Conservation (phyloP, 1,284 basidiomycete genomes). For the Sanghuangporus sanghuang region DNA sequence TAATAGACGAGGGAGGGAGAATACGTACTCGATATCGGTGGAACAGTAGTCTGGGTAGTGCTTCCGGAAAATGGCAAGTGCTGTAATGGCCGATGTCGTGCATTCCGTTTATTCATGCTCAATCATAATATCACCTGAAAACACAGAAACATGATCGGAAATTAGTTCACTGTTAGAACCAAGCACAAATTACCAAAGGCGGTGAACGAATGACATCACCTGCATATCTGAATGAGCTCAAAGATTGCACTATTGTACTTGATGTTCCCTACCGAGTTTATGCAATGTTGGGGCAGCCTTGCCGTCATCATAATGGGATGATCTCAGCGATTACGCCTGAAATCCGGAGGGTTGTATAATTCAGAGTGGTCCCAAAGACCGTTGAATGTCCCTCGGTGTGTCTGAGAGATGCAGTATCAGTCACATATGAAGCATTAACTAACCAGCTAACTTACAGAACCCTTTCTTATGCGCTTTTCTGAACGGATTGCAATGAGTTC, state of each 20-base stretch:
- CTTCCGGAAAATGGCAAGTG: conserved; percentile 79
- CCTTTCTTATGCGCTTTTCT: conserved; percentile 72
- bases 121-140: too few relatives aligned
- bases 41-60: conserved; percentile 78
- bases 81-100: conserved; percentile 90
- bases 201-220: conserved; percentile 82
- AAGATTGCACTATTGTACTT: too few relatives aligned
- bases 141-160: conserved; percentile 47
- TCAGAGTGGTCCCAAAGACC: conserved; percentile 92
- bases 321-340: conserved; percentile 75
- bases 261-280: conserved; percentile 56
- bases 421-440: too few relatives aligned
- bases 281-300: conserved; percentile 72
- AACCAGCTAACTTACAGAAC: conserved; percentile 65
- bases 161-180: conserved; percentile 78
- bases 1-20: too few relatives aligned
- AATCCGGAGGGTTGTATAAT: conserved; percentile 84
- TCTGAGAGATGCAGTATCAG: conserved; percentile 36
- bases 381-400: conserved; percentile 93
- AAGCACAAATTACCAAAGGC: conserved; percentile 90
- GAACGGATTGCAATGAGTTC: conserved; percentile 91
- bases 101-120: conserved; percentile 95
- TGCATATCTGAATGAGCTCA: conserved; percentile 23
- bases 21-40: conserved; percentile 71
- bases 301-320: conserved; percentile 80